These are phyloP conservation scores for Catunica adiposa DNA, from an alignment of 2,329 filamentous ascomycete genomes.

Conservation along the genomic window DNA sequence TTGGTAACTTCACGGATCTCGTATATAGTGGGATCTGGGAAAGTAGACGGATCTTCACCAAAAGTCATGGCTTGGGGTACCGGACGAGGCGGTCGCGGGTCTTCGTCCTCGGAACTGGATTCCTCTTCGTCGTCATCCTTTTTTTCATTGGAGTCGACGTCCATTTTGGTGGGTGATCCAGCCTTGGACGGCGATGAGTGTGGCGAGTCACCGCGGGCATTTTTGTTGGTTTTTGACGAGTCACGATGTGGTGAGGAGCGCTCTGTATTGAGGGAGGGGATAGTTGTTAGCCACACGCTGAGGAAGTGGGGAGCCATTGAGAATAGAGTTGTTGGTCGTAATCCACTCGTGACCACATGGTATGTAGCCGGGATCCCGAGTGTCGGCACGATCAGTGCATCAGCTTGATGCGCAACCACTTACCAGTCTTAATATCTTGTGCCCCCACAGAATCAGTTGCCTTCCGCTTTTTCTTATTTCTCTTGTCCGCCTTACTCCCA, in stretches of 20 bases:
- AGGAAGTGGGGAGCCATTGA: too few species aligned
- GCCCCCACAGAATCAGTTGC: constrained; percentile 42
- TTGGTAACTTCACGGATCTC: constrained; percentile 66
- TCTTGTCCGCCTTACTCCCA: constrained; percentile 33
- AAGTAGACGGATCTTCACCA: constrained; percentile 81
- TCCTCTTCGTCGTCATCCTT: constrained; percentile 28
- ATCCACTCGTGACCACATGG: too few species aligned
- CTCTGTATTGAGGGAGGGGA: constrained; percentile 23
- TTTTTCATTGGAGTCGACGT: constrained; percentile 37
- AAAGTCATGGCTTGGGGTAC: constrained; percentile 76
- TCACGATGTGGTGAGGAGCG: constrained; percentile 38
- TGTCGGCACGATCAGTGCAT: not conserved
- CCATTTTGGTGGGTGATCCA: constrained; percentile 37
- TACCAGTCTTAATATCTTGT: constrained; percentile 30
- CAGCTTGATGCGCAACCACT: constrained; percentile 13
- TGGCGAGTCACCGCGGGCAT: constrained; percentile 40
- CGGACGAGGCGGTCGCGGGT: constrained; percentile 42
- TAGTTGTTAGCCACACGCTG: not conserved
- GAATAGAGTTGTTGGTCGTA: too few species aligned
- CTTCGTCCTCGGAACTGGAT: constrained; percentile 39
- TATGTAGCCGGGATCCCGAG: too few species aligned
- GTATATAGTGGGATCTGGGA: constrained; percentile 82
- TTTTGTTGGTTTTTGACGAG: constrained; percentile 32
- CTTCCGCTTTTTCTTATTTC: constrained; percentile 67
- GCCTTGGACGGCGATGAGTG: constrained; percentile 38